Conservation (phyloP, 2,329 filamentous ascomycete genomes). For the Whalleya microplaca region DNA sequence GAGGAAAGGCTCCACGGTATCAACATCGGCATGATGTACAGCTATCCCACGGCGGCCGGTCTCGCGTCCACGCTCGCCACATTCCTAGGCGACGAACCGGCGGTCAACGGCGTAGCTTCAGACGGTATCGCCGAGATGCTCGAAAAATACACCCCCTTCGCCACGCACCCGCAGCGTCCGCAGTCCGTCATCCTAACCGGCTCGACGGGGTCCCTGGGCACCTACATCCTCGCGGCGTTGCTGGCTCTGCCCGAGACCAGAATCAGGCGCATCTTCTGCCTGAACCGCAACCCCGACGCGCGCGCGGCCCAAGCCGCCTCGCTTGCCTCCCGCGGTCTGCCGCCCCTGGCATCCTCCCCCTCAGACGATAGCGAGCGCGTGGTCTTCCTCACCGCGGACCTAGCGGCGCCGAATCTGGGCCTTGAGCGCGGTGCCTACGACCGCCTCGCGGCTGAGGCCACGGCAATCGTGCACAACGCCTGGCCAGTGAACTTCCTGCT, state of each 20-base stretch:
- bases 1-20: slow-evolving; percentile 15
- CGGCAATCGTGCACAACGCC: slow-evolving; percentile 32
- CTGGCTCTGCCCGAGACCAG: slow-evolving; percentile 8
- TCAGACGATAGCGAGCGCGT: slow-evolving; percentile 10
- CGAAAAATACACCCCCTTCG: slow-evolving; percentile 11
- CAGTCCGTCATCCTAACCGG: slow-evolving; percentile 20
- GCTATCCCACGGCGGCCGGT: slow-evolving; percentile 10
- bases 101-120: not conserved
- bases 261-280: slow-evolving; percentile 20
- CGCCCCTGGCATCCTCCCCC: not conserved
- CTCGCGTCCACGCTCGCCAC: slow-evolving; percentile 13
- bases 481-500: slow-evolving; percentile 34
- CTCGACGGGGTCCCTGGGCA: slow-evolving; percentile 21
- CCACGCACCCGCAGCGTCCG: not conserved
- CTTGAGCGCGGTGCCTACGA: slow-evolving; percentile 21
- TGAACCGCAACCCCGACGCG: slow-evolving; percentile 20
- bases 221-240: slow-evolving; percentile 18
- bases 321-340: slow-evolving; percentile 16
- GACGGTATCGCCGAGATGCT: slow-evolving; percentile 20
- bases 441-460: slow-evolving; percentile 17
- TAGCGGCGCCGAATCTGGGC: slow-evolving; percentile 26
- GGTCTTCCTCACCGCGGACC: slow-evolving; percentile 25
- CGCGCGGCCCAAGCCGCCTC: slow-evolving; percentile 12
- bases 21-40: slow-evolving; percentile 20
- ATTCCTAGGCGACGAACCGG: slow-evolving; percentile 5